Evolutionary conservation across 1,284 basidiomycete genomes (phyloP), one percentile per base, ranked within the genome.

Genomic region (Cryptococcus sp.): DNA sequence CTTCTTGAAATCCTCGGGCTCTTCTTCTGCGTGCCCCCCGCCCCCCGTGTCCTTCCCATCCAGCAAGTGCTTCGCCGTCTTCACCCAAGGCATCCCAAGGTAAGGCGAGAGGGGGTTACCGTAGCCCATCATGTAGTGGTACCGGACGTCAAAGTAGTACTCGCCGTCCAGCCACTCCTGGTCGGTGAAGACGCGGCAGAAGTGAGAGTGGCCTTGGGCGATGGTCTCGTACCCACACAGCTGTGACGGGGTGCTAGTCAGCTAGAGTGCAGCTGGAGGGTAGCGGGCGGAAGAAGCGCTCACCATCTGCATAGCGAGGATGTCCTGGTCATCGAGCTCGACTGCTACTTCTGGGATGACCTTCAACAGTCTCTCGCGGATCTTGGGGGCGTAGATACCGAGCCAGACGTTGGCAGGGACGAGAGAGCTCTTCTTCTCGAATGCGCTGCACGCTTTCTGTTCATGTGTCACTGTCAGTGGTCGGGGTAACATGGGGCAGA

Each of bases 201-300:
- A 77, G 7, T 61, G 64, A 0, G 73, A 75, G n/a, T 57, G 46
- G 11, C 75, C 72, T n/a, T 56, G 51, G 35, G 69, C 70, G 50
- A 79, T 78, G 1, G 69, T 67, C 57, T 79, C 78, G 62, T 79
- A 79, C 1, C 78, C 78, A 55, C 76, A 78, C 6, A 74, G 63
- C 71, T 72, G 55, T 43, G 12, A 51, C 12, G 20, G n/a, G 39
- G 33, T 11, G 39, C 28, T 9, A 24, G 39, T 24, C 13, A 50
- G 38, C 12, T 2, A 33, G 18, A n/a, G 39, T 16, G 18, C 4
- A 61, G 56, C 13, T 16, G 11, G n/a, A 42, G 16, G 8, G n/a
- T 9, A 33, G 4, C 37, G 4, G 36, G 13, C 23, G 20, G 24
- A 18, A 6, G 47, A 18, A 8, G 12, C 20, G 64, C 75, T 61